A percentile compares a stretch with the other conserved stretches of the same genome.
Conservation (phyloP, 768 basidiomycete genomes). For the Xerocomellus intermedius region DNA sequence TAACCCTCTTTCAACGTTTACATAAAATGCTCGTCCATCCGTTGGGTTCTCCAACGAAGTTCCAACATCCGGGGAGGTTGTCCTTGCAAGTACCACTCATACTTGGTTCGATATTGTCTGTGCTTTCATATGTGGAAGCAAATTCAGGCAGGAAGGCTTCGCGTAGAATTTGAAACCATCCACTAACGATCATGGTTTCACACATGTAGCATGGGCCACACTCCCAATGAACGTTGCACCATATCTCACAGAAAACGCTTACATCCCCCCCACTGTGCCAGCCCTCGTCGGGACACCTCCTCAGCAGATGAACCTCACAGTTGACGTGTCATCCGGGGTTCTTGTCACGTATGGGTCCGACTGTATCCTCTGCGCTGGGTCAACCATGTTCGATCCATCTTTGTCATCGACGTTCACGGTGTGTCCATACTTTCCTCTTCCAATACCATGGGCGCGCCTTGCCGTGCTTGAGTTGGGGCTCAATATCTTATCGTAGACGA, state of each 20-base stretch:
- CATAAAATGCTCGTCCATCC: too few species aligned
- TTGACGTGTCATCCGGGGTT: constrained; percentile 10
- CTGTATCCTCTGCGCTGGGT: constrained; percentile 28
- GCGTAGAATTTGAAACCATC: not conserved
- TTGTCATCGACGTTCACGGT: constrained; percentile 28
- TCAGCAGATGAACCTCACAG: constrained; percentile 27
- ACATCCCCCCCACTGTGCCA: constrained; percentile 16
- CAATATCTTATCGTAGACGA: constrained; percentile 11
- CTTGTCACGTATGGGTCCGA: constrained; percentile 21
- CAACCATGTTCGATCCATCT: constrained; percentile 17
- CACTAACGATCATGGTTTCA: not conserved
- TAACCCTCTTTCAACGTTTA: too few species aligned
- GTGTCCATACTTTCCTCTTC: not conserved
- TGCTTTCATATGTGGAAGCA: constrained; percentile 9
- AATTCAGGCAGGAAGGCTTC: constrained; percentile 14
- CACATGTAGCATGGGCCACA: constrained; percentile 24
- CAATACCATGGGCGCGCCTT: not conserved
- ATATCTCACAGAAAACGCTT: constrained; percentile 11
- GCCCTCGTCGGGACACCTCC: constrained; percentile 27
- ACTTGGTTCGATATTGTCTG: not conserved
- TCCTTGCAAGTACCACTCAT: not conserved
- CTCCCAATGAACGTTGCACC: constrained; percentile 24
- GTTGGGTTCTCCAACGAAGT: not conserved
- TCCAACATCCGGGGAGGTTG: not conserved
- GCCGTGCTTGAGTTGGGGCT: not conserved